Base-by-base conservation (phyloP, 2,329 filamentous ascomycete genomes). In the Ophiostoma pallidulum region DNA sequence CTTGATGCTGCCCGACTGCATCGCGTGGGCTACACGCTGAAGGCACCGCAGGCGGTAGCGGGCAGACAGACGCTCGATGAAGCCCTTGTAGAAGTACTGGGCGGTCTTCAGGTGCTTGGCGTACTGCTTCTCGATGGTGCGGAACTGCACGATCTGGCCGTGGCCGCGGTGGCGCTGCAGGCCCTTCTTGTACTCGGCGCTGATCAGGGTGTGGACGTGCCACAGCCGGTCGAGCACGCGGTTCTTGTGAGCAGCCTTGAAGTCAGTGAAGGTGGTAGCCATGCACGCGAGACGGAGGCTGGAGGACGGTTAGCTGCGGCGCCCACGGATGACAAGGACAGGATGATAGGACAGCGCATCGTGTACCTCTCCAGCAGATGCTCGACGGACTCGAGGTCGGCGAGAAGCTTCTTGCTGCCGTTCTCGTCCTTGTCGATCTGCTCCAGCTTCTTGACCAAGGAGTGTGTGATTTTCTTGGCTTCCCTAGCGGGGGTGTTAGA, bases 81-180 rank as follows among this genome's bases (percentile, higher is more conserved):
- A 92, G 55, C 80, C 82, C 59, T 85, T 80, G 71, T 97, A 97
- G 64, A 94, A 96, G 58, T 80, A 80, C 64, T 92, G 86, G 55
- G 88, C 85, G 40, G 82, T 83, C 65, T 91, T 94, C 57, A 97
- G 79, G 63, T 94, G 97, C 56, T 80, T 78, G 49, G 83, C 72
- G 64, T 94, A 97, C 54, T 82, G 75, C 65, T 86, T 90, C 62
- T 86, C 83, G 43, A 91, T 71, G 64, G 89, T 92, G 53, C 90
- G 80, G 58, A 79, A 80, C 64, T 79, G 73, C 12, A 84, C 78
- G 5, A 71, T 70, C 51, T 76, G 70, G 47, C 71, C 71, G 50
- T 68, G 64, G 42, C 69, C 64, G 52, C 70, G 69, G 41, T 79
- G 68, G 55, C 73, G 74, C 56, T 72, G 70, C 53, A 91, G 69